Base-by-base conservation (phyloP, 441 rosid species). In the Jatropha multifida region DNA sequence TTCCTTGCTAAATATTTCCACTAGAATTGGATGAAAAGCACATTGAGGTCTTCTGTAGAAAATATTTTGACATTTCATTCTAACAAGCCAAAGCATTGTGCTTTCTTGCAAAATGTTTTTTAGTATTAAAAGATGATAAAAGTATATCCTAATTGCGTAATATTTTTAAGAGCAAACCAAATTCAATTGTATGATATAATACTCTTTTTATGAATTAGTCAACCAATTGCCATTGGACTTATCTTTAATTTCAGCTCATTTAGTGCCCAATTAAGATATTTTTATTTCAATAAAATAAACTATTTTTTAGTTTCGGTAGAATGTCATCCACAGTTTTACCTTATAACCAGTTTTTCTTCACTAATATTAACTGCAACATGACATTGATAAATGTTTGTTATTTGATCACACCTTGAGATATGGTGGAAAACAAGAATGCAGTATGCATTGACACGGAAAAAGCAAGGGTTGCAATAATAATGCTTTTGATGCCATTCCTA, bases 1-100 rank as follows among this genome's bases (percentile, higher is more conserved):
- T 44, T 55, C 72, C 48, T 64, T 46, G 23, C 18, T 74, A 23
- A 56, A 44, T 44, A 6, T 40, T n/a, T 71, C 51, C 67, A 41
- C 44, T 74, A 38, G n/a, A 68, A 66, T 66, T 76, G 26, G 49
- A 56, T 9, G 17, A 9, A 59, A 38, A 42, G 27, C 62, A 40
- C 41, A 62, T 60, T 42, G 54, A 56, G 26, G 32, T 51, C 46
- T n/a, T n/a, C 32, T 63, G 27, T 6, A 44, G 10, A 42, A 44
- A 44, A 44, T 44, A 44, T 44, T 6, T 44, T 44, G 48, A 44
- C 48, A 44, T 44, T 44, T 44, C 7, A 44, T 44, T 44, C 46
- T 42, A 42, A 42, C 46, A 42, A 42, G 46, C 9, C 48, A 44
- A 44, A 44, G 48, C 10, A 7, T 44, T 44, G 10, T 6, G 7